phyloP scores from a whole-genome alignment of 208 protist genomes.

The Acanthamoeba royreba region DNA sequence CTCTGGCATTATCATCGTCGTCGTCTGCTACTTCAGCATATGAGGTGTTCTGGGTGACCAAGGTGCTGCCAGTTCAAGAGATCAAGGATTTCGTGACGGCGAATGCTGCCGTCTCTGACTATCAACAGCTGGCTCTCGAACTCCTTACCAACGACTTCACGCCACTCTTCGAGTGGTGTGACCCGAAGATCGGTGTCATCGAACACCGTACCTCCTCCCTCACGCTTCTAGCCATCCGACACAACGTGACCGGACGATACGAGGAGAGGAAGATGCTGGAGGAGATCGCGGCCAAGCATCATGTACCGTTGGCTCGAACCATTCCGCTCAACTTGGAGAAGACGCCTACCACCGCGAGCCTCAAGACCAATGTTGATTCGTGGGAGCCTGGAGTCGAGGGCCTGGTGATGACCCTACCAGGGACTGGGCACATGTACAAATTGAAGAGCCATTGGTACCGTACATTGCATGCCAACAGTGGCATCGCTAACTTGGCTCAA shows the following conservation, averaged over 20 bases:
- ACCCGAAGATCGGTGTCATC: not conserved
- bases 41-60: not conserved
- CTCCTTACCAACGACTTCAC: not conserved
- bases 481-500: constrained; percentile 22
- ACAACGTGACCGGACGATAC: constrained; percentile 41
- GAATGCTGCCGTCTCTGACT: not conserved
- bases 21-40: not conserved
- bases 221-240: not conserved
- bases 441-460: constrained; percentile 46
- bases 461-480: constrained; percentile 7
- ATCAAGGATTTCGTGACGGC: not conserved
- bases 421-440: not conserved
- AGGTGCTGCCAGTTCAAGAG: not conserved
- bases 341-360: not conserved
- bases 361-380: not conserved
- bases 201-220: not conserved
- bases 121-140: not conserved
- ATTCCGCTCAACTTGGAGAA: not conserved
- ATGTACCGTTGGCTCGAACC: not conserved
- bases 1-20: too few relatives aligned
- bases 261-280: not conserved
- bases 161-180: constrained; percentile 36
- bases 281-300: not conserved
- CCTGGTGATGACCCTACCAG: not conserved
- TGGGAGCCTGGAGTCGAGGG: constrained; percentile 1